Conservation (phyloP, 352 stramenopile genomes). For the Pythium myriotylum region DNA sequence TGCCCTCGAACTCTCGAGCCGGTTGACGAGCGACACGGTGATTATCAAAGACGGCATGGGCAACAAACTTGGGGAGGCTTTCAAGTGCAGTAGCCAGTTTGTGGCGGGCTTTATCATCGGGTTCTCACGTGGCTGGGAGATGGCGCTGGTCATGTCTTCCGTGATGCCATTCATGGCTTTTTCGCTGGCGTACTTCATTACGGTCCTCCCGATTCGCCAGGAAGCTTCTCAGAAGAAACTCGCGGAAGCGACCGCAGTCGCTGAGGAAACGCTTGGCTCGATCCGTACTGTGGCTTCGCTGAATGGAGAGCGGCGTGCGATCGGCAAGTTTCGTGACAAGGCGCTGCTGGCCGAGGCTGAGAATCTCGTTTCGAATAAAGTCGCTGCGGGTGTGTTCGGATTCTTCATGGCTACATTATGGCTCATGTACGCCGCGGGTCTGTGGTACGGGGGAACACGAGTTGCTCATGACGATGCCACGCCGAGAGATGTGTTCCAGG, state of each 20-base stretch:
- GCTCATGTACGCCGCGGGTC: slow-evolving; percentile 48
- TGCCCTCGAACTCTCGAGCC: too few relatives aligned
- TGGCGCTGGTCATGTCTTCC: slow-evolving; percentile 23
- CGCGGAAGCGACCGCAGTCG: too few relatives aligned
- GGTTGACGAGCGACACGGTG: too few relatives aligned
- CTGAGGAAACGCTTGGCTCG: slow-evolving; percentile 19
- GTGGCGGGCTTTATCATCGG: slow-evolving; percentile 20
- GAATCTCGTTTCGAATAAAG: slow-evolving; percentile 25
- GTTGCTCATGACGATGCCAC: slow-evolving; percentile 28
- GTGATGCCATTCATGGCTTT: slow-evolving; percentile 19
- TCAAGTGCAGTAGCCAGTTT: slow-evolving; percentile 10
- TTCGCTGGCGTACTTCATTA: slow-evolving; percentile 7
- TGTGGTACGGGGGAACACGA: slow-evolving; percentile 56
- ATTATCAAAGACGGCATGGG: too few relatives aligned
- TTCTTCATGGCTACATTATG: slow-evolving; percentile 40
- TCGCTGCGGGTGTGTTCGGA: slow-evolving; percentile 23
- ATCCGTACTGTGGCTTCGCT: slow-evolving; percentile 33
- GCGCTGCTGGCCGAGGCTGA: slow-evolving; percentile 31
- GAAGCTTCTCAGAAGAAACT: slow-evolving; percentile 3
- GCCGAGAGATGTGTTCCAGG: slow-evolving; percentile 45
- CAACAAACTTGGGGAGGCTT: too few relatives aligned
- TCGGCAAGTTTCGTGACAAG: slow-evolving; percentile 20
- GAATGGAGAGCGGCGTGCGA: slow-evolving; percentile 24
- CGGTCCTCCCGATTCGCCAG: slow-evolving; percentile 2
- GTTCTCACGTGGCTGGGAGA: slow-evolving; percentile 24